A percentile compares a stretch with the other conserved stretches of the same genome.
Conservation (phyloP, 441 rosid species). For the Dalechampia spathulata region DNA sequence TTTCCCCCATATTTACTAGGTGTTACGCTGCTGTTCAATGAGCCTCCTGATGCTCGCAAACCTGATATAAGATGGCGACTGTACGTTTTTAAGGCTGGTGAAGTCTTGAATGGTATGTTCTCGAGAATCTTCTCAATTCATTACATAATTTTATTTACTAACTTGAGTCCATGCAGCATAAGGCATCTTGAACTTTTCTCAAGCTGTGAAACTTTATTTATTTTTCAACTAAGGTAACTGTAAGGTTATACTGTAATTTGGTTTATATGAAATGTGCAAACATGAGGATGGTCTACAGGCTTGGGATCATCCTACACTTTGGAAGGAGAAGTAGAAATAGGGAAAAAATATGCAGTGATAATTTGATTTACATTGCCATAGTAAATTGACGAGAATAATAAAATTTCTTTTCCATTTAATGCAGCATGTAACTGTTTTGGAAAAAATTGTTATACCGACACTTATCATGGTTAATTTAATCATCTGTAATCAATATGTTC, state of each 20-base stretch:
- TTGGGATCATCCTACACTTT: not conserved
- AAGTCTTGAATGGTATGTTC: slow-evolving; percentile 69
- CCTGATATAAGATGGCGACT: slow-evolving; percentile 87
- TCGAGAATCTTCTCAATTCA: not conserved
- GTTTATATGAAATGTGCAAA: not conserved
- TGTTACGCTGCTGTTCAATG: slow-evolving; percentile 72
- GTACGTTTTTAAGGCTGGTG: slow-evolving; percentile 87
- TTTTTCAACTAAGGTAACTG: not conserved
- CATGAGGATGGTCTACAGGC: not conserved
- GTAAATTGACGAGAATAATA: not conserved
- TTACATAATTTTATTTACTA: not conserved
- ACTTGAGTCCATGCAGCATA: not conserved
- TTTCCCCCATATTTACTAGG: slow-evolving; percentile 32
- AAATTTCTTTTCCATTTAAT: not conserved
- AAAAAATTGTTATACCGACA: not conserved
- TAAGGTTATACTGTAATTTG: not conserved
- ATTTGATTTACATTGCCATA: not conserved
- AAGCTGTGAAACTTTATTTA: not conserved
- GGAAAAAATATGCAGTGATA: not conserved
- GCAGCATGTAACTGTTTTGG: not conserved
- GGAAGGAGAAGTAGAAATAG: not conserved
- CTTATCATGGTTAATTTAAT: not conserved
- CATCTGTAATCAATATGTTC: not conserved
- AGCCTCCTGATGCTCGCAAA: slow-evolving; percentile 92
- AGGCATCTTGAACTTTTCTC: not conserved